phyloP scores from a whole-genome alignment of 495 filamentous ascomycete genomes.

The Annulohypoxylon nitens region DNA sequence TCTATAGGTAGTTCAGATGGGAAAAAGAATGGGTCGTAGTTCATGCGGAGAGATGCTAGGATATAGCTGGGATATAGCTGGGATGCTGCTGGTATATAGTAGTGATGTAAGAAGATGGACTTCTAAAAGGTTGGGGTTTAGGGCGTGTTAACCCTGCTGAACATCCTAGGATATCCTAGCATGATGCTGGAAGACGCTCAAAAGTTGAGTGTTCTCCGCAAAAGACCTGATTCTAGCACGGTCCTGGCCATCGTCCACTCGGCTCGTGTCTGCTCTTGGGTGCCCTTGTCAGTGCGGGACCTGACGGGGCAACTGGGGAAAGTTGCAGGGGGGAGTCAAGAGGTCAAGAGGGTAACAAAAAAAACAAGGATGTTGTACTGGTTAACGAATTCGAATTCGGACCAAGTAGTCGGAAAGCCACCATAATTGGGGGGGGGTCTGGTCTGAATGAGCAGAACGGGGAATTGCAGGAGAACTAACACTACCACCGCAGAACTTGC shows the following conservation, averaged over 20 bases:
- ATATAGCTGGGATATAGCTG: conserved; percentile 34
- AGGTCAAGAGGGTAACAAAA: conserved; percentile 19
- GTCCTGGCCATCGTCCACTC: conserved; percentile 34
- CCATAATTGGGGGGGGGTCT: conserved; percentile 15
- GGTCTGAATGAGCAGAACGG: conserved; percentile 2
- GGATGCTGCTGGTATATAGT: not conserved
- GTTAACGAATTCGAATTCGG: conserved; percentile 23
- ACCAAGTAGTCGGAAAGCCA: conserved; percentile 41
- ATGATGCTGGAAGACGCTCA: not conserved
- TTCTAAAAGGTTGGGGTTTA: conserved; percentile 39
- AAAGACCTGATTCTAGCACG: conserved; percentile 28
- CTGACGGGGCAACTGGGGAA: conserved; percentile 42
- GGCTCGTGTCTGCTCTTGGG: conserved; percentile 32
- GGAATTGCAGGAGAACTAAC: no score
- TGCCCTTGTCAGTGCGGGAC: conserved; percentile 44
- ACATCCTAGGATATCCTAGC: not conserved
- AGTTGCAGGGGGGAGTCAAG: conserved; percentile 36
- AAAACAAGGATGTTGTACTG: conserved; percentile 37
- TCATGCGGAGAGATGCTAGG: conserved; percentile 44
- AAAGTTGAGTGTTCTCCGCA: conserved; percentile 12
- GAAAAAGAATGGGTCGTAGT: conserved; percentile 25
- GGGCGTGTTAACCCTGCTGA: conserved; percentile 19
- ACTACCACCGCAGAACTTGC: conserved; percentile 19
- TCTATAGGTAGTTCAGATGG: conserved; percentile 28
- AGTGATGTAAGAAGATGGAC: conserved; percentile 16